Evolutionary conservation across 78 protist genomes (phyloP), one percentile per base, ranked within the genome.

Genomic region (Dictyostelium intermedium): DNA sequence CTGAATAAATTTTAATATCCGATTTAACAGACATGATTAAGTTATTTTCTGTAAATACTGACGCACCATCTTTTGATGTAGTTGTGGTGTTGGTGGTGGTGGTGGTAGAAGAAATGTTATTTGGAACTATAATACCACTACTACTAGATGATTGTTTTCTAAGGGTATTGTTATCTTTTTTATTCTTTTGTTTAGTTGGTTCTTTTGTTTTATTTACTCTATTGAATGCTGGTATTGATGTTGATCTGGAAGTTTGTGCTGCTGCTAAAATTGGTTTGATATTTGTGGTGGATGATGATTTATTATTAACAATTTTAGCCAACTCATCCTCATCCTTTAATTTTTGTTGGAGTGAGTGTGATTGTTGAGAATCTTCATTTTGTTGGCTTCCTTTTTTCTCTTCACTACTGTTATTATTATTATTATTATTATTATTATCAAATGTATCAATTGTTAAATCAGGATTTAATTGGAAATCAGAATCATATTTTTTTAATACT

Each of bases 401-500:
- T 43, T 16, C 27, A 43, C 20, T 83, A 50, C 5, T 41, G 5
- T 41, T 41, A 41, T 41, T 41, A 41, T 77, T 18, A 66, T 70
- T 16, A 41, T 77, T 13, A 27, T 76, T 27, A 84, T 41, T 5
- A 72, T 73, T 32, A 13, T 43, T 61, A 72, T 32, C 9, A 6
- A 72, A 27, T 32, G 25, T 43, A 0, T 87, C 93, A 1, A 79
- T 41, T 30, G 74, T 47, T 34, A 87, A 45, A 39, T 87, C 81
- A 39, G 93, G 85, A 63, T 87, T 87, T 5, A 87, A 61, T 63
- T 87, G 93, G 41, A 35, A 32, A 43, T 41, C 56, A 2, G 72
- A 18, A 16, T 82, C 47, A 60, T 20, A 37, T 41, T 61, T 86
- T 16, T 86, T 86, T 25, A 63, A 76, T 4, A 70, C 77, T 41